These are phyloP conservation scores for Phytophthora melonis DNA, from an alignment of 352 stramenopile species.

Conservation along the genomic window DNA sequence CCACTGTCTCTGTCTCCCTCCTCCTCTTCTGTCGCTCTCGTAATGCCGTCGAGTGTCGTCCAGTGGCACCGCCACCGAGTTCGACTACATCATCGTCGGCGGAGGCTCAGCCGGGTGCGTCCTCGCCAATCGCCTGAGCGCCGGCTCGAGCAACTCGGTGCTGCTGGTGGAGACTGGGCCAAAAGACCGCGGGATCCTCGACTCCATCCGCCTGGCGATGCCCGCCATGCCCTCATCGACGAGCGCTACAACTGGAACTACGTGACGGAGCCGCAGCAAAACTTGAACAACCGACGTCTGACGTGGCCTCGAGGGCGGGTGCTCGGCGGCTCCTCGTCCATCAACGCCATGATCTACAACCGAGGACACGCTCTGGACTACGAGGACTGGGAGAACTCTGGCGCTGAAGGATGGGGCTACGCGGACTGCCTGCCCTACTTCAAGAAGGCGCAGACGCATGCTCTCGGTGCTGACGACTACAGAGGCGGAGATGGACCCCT, in stretches of 20 bases:
- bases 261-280: conserved; percentile 78
- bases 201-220: conserved; percentile 91
- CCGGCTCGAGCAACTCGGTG: conserved; percentile 80
- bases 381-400: conserved; percentile 73
- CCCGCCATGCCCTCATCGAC: conserved; percentile 68
- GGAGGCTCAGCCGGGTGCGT: conserved; percentile 90
- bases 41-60: background rate
- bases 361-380: conserved; percentile 86
- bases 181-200: conserved; percentile 72
- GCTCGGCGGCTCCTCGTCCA: conserved; percentile 85
- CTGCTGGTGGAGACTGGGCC: conserved; percentile 91
- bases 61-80: conserved; percentile 37
- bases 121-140: conserved; percentile 87
- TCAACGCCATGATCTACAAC: conserved; percentile 92
- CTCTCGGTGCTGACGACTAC: conserved; percentile 74
- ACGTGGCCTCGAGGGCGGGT: conserved; percentile 85
- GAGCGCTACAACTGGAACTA: conserved; percentile 90
- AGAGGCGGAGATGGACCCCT: conserved; percentile 76
- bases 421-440: conserved; percentile 88
- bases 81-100: conserved; percentile 94
- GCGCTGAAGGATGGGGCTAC: conserved; percentile 80
- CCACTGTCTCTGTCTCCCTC: background rate
- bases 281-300: conserved; percentile 78
- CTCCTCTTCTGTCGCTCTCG: background rate
- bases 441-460: conserved; percentile 77